Evolutionary conservation across 495 filamentous ascomycete species (phyloP), one percentile per base, ranked within the genome.

Genomic region (Lichenothelia convexa): DNA sequence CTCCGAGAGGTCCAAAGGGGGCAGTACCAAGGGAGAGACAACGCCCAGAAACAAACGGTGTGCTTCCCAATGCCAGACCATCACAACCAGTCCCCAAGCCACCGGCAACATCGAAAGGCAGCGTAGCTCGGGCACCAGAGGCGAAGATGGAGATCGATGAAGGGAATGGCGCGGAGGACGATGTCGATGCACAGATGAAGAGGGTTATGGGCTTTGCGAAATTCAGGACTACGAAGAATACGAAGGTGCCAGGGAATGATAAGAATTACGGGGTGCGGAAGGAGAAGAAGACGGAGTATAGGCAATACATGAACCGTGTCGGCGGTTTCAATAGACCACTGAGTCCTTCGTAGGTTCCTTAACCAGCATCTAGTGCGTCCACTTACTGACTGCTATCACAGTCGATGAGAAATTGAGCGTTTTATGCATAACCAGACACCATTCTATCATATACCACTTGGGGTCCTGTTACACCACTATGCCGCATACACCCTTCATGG

Each of bases 301-400:
- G 89, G 51, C 89, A 97, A 69, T 97, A 97, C 55, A 97, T 97
- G 89, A 97, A 97, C 56, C 77, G 89, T 38, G 59, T 73, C n/a
- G 87, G 87, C 31, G 89, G 89, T 30, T 97, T 97, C 65, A 97
- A 97, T 57, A 63, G 89, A 48, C 85, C 89, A 27, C 67, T 97
- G 42, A 73, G 68, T 51, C 73, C 73, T n/a, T 56, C 57, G 32
- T 21, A n/a, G n/a, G n/a, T n/a, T n/a, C n/a, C n/a, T n/a, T n/a
- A n/a, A n/a, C n/a, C n/a, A n/a, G n/a, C n/a, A n/a, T n/a, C n/a
- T n/a, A n/a, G n/a, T 63, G 54, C 51, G 55, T 47, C 49, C 50
- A 1, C 12, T 54, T 18, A 46, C n/a, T n/a, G n/a, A n/a, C n/a
- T n/a, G n/a, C n/a, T n/a, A n/a, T n/a, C n/a, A n/a, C n/a, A n/a